Evolutionary conservation across 2,329 filamentous ascomycete genomes (phyloP).

Genomic region (Fusarium nygamai): DNA sequence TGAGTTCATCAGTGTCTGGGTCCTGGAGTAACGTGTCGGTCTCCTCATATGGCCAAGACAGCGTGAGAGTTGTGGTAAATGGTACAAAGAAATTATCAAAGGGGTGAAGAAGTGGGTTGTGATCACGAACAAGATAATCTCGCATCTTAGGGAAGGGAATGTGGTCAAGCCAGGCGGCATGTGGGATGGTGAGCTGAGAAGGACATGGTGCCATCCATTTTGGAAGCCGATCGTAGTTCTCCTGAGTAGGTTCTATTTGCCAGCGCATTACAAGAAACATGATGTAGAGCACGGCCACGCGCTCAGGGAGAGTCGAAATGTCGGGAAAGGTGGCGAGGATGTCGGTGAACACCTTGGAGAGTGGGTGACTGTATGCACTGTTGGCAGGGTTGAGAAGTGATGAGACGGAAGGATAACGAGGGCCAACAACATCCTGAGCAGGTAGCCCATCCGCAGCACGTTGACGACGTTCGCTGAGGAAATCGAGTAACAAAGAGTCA

Average conservation of each 20-base stretch:
- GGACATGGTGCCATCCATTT: slow-evolving; percentile 75
- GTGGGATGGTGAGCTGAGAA: slow-evolving; percentile 72
- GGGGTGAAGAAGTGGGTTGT: slow-evolving; percentile 61
- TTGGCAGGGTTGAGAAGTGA: slow-evolving; percentile 78
- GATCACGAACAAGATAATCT: slow-evolving; percentile 67
- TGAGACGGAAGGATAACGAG: slow-evolving; percentile 81
- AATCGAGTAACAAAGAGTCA: slow-evolving; percentile 82
- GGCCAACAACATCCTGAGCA: slow-evolving; percentile 74
- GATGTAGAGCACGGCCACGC: slow-evolving; percentile 81
- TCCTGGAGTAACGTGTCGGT: slow-evolving; percentile 73
- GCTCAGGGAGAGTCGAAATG: slow-evolving; percentile 80
- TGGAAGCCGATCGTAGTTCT: slow-evolving; percentile 82
- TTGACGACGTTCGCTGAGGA: slow-evolving; percentile 74
- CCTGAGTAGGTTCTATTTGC: slow-evolving; percentile 80
- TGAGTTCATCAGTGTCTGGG: slow-evolving; percentile 69
- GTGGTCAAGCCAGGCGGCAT: slow-evolving; percentile 86
- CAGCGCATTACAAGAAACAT: slow-evolving; percentile 91
- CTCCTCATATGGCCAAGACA: slow-evolving; percentile 88
- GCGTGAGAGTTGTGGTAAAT: slow-evolving; percentile 76
- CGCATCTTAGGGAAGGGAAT: slow-evolving; percentile 83
- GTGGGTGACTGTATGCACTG: slow-evolving; percentile 72
- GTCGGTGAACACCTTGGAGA: slow-evolving; percentile 87
- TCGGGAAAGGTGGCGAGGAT: slow-evolving; percentile 86
- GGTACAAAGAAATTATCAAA: slow-evolving; percentile 88
- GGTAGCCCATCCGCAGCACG: slow-evolving; percentile 73